phyloP scores from a whole-genome alignment of 441 rosid species.

The Adansonia gregorii region DNA sequence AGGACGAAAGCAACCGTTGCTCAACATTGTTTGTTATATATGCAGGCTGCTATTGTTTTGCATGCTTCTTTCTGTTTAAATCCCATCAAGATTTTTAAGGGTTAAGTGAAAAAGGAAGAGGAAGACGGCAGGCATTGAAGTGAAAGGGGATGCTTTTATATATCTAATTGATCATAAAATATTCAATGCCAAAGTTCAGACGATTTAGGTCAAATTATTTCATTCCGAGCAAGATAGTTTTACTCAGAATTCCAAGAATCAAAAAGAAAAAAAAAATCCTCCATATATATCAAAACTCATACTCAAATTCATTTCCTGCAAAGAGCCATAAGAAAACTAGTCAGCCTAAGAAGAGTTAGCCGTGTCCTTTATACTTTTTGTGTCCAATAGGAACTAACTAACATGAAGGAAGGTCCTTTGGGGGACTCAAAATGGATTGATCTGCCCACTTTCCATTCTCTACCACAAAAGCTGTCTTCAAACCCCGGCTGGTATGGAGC shows the following conservation, averaged over 20 bases:
- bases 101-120: no score
- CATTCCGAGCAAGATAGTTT: not conserved
- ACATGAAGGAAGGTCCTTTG: constrained; percentile 21
- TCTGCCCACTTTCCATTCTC: constrained; percentile 20
- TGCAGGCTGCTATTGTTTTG: no score
- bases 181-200: no score
- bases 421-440: constrained; percentile 17
- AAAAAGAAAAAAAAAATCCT: not conserved
- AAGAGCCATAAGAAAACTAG: not conserved
- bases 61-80: no score
- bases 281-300: not conserved
- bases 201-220: not conserved
- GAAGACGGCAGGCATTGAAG: no score
- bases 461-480: constrained; percentile 26
- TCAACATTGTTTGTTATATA: no score
- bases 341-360: not conserved
- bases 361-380: not conserved
- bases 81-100: no score
- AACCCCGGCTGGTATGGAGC: constrained; percentile 23
- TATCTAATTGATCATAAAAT: no score
- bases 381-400: not conserved
- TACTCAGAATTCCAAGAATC: not conserved
- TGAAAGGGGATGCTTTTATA: no score
- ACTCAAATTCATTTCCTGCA: not conserved
- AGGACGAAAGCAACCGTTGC: no score